Evolutionary conservation across 1,284 basidiomycete genomes (phyloP), one percentile per base, ranked within the genome.

Genomic region (Hypsizygus ulmarius): DNA sequence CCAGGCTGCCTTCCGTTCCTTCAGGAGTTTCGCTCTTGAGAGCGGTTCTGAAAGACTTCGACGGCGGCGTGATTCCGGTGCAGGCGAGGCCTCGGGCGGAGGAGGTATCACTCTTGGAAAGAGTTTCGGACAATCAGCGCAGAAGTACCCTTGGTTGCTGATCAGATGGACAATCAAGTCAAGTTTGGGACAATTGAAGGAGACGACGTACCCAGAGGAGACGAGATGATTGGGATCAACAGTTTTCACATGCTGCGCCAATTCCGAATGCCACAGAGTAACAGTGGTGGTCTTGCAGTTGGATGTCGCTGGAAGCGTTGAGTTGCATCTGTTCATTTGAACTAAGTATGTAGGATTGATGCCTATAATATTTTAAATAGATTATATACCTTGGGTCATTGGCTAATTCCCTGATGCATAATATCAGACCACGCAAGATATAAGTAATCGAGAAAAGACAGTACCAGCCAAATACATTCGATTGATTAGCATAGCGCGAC

Each of bases 171-270:
- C 39, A 25, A 35, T 33, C 18, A 38, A 18, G 28, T 25, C 25
- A 28, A n/a, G 36, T 16, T 34, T 12, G 34, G 10, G 10, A 10
- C 7, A 9, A 6, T 25, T 25, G 7, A 29, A 25, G 15, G 3
- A 25, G 19, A 4, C 9, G 39, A 55, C 70, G 53, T 58, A 83
- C 78, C 85, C 84, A 32, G 82, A 71, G 7, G 81, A 71, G 39
- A 85, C 69, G 35, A 87, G 65, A 61, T 87, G 85, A 55, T 86
- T 83, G 3, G 77, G 75, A 58, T 87, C 84, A 33, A 78, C 56
- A 0, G 59, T 54, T 33, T 61, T 64, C 42, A 86, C 66, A 54
- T 75, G 72, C 19, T 63, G 14, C 0, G 80, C 71, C 18, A 82
- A 54, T 0, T 59, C 67, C 1, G 70, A 63, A 53, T 82, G 79